Conservation (phyloP, 768 basidiomycete species). For the Tephrocybe sp. region DNA sequence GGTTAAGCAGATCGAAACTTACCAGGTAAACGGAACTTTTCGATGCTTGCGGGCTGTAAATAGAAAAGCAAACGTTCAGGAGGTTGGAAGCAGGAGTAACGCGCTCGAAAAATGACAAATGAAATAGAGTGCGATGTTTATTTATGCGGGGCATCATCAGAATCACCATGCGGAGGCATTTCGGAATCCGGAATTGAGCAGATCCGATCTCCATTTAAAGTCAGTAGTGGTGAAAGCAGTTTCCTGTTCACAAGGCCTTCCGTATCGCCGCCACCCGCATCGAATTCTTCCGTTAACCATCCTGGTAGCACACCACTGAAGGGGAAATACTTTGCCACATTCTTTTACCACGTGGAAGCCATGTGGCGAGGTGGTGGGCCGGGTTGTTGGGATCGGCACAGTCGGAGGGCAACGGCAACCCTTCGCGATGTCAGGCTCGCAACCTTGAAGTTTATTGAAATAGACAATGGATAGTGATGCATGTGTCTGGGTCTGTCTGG, state of each 20-base stretch:
- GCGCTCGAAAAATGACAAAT: conserved; percentile 13
- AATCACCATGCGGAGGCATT: conserved; percentile 34
- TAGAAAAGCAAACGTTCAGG: conserved; percentile 4
- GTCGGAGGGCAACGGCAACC: conserved; percentile 24
- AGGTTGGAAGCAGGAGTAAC: conserved; percentile 1
- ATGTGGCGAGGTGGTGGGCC: conserved; percentile 26
- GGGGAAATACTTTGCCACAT: not conserved
- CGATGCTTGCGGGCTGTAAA: not conserved
- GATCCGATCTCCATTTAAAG: conserved; percentile 33
- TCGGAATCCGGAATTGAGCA: conserved; percentile 30
- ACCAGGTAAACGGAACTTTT: conserved; percentile 2
- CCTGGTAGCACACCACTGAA: conserved; percentile 3
- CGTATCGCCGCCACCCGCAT: conserved; percentile 6
- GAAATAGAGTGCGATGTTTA: conserved; percentile 30
- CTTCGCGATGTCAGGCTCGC: conserved; percentile 10
- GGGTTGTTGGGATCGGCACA: conserved; percentile 14
- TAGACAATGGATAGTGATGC: not conserved
- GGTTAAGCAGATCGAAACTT: conserved; percentile 1
- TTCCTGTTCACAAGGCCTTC: conserved; percentile 9
- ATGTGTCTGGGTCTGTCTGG: too few species aligned
- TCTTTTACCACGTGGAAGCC: conserved; percentile 32
- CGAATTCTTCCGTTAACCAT: not conserved
- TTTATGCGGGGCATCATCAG: conserved; percentile 34
- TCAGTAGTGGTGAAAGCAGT: conserved; percentile 17
- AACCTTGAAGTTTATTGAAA: not conserved